Percentiles rank a stretch among this genome's conserved stretches.
These are phyloP conservation scores for Bryoerythrophyllum caledonicum DNA, from an alignment of 225 moss, liverwort and hornwort genomes.

Conservation along the genomic window DNA sequence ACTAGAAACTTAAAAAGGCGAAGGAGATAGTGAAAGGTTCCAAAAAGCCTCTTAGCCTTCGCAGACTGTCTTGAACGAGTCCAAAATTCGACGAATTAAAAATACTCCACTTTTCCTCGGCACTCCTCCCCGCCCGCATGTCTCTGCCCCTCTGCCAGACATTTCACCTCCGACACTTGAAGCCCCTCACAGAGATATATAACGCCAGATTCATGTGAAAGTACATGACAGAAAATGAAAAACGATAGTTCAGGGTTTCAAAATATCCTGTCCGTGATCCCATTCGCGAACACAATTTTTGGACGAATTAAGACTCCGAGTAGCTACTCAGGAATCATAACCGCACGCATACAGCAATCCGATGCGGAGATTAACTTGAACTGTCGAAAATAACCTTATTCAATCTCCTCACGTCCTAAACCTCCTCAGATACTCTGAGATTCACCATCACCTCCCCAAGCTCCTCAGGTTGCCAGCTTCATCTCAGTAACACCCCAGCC, in stretches of 20 bases:
- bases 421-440: too few species aligned
- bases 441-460: too few species aligned
- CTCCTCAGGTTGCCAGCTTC: too few species aligned
- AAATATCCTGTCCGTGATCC: background rate
- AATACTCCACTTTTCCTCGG: background rate
- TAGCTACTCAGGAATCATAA: background rate
- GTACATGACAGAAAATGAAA: background rate
- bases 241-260: background rate
- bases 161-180: background rate
- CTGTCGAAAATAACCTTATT: too few species aligned
- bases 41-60: background rate
- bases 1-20: background rate
- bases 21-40: background rate
- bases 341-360: too few species aligned
- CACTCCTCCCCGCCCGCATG: background rate
- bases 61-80: background rate
- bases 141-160: slow-evolving; percentile 10
- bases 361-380: background rate
- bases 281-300: background rate
- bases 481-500: background rate
- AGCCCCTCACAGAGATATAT: background rate
- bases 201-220: background rate
- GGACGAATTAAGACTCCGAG: background rate
- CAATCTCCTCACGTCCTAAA: too few species aligned
- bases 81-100: slow-evolving; percentile 1